Conservation (phyloP, 1,284 basidiomycete species). For the Leccinum pallidistipes region DNA sequence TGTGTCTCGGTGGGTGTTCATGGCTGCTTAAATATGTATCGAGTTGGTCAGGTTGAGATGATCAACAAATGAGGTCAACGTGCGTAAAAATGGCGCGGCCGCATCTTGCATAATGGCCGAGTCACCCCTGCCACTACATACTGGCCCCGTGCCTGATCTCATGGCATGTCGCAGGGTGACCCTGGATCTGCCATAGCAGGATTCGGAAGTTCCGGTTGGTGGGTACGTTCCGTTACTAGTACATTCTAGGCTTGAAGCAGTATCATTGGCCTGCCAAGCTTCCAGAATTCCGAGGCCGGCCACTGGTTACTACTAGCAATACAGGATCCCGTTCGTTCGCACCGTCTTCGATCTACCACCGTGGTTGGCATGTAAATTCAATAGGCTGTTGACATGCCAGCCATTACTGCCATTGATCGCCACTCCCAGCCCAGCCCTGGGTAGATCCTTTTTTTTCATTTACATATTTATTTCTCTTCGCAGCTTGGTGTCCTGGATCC, state of each 20-base stretch:
- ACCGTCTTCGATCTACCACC: background rate
- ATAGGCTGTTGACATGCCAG: background rate
- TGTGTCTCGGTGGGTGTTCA: background rate
- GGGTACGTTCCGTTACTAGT: background rate
- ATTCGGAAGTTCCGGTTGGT: background rate
- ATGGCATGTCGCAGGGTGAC: background rate
- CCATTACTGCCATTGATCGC: background rate
- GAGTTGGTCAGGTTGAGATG: background rate
- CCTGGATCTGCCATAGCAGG: background rate
- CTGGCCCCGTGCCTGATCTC: slow-evolving; percentile 10
- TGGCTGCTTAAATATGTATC: slow-evolving; percentile 16
- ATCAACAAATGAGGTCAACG: slow-evolving; percentile 17
- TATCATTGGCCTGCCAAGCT: background rate
- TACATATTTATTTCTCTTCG: background rate
- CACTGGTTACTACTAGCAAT: background rate
- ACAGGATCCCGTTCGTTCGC: background rate
- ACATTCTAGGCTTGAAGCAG: background rate
- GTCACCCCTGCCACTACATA: background rate
- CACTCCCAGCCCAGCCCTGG: background rate
- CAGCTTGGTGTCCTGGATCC: background rate
- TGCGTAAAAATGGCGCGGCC: slow-evolving; percentile 15
- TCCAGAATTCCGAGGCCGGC: background rate
- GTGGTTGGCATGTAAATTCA: background rate
- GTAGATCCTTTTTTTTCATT: background rate
- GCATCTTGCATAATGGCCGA: slow-evolving; percentile 1